Evolutionary conservation across 805 yeast genomes (phyloP).

Genomic region (Teunomyces atbi): DNA sequence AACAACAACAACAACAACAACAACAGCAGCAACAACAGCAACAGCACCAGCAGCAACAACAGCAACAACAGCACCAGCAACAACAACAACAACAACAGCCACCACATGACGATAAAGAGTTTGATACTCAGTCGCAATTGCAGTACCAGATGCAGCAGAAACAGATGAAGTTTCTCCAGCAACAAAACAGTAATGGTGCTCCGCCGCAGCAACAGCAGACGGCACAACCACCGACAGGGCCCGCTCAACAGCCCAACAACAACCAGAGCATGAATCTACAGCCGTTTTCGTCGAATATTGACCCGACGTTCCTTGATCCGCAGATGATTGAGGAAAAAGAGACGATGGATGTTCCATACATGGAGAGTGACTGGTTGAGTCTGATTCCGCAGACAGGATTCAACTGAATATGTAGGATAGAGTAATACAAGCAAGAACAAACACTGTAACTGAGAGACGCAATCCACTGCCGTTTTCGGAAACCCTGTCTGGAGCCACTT

Average conservation of each 20-base stretch:
- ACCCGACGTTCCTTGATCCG: constrained; percentile 2
- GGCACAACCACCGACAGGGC: not conserved
- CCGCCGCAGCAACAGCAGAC: constrained; percentile 12
- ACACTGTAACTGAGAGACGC: not conserved
- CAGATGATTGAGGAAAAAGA: constrained; percentile 2
- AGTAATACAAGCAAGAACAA: not conserved
- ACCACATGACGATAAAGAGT: constrained; percentile 4
- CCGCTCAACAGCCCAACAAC: constrained; percentile 1
- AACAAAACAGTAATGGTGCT: constrained; percentile 9
- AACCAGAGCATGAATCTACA: constrained; percentile 1
- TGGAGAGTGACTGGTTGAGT: constrained; percentile 29
- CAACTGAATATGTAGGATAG: constrained; percentile 7
- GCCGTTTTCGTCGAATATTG: not conserved
- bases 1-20: constrained; percentile 9
- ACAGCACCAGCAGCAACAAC: constrained; percentile 16
- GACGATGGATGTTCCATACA: constrained; percentile 6
- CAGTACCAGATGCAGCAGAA: constrained; percentile 18
- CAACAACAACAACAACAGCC: constrained; percentile 7
- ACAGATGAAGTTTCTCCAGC: constrained; percentile 16
- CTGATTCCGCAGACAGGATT: constrained; percentile 33
- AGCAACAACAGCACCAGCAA: constrained; percentile 12
- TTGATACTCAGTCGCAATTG: constrained; percentile 12
- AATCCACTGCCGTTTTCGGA: not conserved
- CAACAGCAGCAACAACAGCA: constrained; percentile 7
- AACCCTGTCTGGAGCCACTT: no score